Base-by-base conservation (phyloP, 257 asterid species). In the Paraleonurus japonicus region DNA sequence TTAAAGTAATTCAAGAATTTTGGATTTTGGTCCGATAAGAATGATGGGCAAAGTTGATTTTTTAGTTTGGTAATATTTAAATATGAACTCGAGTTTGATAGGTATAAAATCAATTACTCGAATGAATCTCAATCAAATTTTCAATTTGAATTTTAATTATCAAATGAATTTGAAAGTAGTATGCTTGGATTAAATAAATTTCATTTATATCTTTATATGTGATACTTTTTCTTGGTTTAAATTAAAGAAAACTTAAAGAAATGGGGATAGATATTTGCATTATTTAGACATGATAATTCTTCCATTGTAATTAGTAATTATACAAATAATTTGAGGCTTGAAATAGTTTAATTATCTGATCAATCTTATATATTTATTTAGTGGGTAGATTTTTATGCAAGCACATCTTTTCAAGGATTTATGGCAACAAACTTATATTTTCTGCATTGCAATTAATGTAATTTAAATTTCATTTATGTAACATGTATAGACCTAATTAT, bases 401-500 rank as follows among this genome's bases (percentile, higher is more conserved):
- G 17, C 7, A 47, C 24, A 71, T 61, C 27, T 17, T 45, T 17
- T 45, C 17, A 27, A 5, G 39, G 55, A 39, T 20, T 63, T 63
- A 37, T 63, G 19, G 24, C 65, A 37, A 39, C 59, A 71, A 60
- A 59, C 33, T 43, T 58, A 26, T 22, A 54, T 17, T 55, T 60
- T 50, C 5, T 33, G 4, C 17, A n/a, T n/a, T 48, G 20, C 60
- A 59, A 26, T 48, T 61, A 6, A 58, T 24, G 30, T 26, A 41
- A 16, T 62, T 32, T 50, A 15, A 50, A 50, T 61, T 57, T 4
- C 45, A 72, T 72, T 61, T 62, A 72, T 51, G 76, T 32, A 27
- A 70, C 53, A 53, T 22, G 7, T 13, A 59, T 45, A 17, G 69
- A 53, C 50, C 69, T 26, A 59, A 23, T 45, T 17, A 70, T 24